Percentiles rank a stretch among this genome's conserved stretches.
Conservation (phyloP, 2,329 filamentous ascomycete genomes). For the Pyricularia sp. region DNA sequence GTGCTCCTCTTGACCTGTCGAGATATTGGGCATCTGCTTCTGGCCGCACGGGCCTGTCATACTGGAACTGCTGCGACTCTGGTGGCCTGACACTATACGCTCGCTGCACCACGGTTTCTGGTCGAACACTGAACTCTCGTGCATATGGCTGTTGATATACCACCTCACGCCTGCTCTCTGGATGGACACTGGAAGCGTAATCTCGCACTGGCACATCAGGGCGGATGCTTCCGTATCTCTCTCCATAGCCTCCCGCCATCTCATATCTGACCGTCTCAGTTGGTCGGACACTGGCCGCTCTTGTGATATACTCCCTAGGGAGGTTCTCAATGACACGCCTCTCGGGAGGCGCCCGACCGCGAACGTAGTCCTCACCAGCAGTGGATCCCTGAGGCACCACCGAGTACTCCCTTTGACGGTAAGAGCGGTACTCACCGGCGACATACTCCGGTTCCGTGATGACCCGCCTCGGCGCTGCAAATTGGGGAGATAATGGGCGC, state of each 20-base stretch:
- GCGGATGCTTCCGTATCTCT: slow-evolving; percentile 42
- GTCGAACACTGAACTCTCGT: slow-evolving; percentile 23
- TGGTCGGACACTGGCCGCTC: slow-evolving; percentile 46
- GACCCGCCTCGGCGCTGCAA: slow-evolving; percentile 39
- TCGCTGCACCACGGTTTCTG: slow-evolving; percentile 23
- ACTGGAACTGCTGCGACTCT: slow-evolving; percentile 29
- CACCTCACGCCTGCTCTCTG: slow-evolving; percentile 26
- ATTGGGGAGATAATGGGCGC: slow-evolving; percentile 36
- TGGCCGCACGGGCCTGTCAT: slow-evolving; percentile 23
- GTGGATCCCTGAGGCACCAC: slow-evolving; percentile 33
- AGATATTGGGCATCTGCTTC: slow-evolving; percentile 34
- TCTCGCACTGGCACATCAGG: slow-evolving; percentile 39
- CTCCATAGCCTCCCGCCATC: slow-evolving; percentile 15
- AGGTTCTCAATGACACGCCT: slow-evolving; percentile 26
- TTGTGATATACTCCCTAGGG: slow-evolving; percentile 42
- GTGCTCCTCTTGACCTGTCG: slow-evolving; percentile 29
- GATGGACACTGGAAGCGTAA: slow-evolving; percentile 32
- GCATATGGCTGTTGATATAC: slow-evolving; percentile 15
- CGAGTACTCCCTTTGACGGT: slow-evolving; percentile 50
- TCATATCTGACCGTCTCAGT: slow-evolving; percentile 22
- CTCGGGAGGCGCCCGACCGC: slow-evolving; percentile 18
- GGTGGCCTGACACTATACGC: slow-evolving; percentile 31
- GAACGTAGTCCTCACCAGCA: slow-evolving; percentile 33
- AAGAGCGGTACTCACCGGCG: slow-evolving; percentile 40
- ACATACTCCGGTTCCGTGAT: slow-evolving; percentile 54